Conservation (phyloP, 2,329 filamentous ascomycete species). For the Myriosclerotinia duriaeana region DNA sequence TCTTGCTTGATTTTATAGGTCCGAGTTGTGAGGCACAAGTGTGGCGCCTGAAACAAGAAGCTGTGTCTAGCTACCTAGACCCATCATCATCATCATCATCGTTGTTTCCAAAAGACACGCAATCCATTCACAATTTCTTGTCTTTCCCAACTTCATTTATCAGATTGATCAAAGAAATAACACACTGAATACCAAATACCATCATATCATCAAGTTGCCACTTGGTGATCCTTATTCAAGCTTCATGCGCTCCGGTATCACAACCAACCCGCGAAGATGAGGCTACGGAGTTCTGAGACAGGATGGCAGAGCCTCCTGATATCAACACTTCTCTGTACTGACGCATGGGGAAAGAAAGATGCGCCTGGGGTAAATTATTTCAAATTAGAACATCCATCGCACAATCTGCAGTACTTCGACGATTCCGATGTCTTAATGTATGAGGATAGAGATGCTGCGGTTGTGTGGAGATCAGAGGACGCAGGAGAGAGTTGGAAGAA, state of each 20-base stretch:
- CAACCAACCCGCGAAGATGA: conserved; percentile 38
- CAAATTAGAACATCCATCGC: conserved; percentile 64
- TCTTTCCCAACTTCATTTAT: neutral
- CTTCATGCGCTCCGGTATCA: conserved; percentile 39
- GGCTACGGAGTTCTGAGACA: conserved; percentile 34
- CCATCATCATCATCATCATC: conserved; percentile 6
- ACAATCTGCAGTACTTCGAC: conserved; percentile 83
- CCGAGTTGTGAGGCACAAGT: conserved; percentile 20
- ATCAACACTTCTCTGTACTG: conserved; percentile 34
- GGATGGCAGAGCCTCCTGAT: conserved; percentile 39
- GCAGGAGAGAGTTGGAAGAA: conserved; percentile 75
- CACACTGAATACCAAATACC: neutral
- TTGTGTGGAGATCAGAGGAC: conserved; percentile 75
- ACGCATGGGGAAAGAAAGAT: conserved; percentile 39
- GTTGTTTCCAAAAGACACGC: conserved; percentile 24
- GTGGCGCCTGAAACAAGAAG: conserved; percentile 18
- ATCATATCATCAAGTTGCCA: conserved; percentile 20
- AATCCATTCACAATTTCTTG: conserved; percentile 13
- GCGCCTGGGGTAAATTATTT: conserved; percentile 64
- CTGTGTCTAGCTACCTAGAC: conserved; percentile 3
- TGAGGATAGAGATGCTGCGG: conserved; percentile 62
- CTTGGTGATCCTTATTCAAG: conserved; percentile 32
- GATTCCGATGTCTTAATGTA: conserved; percentile 80
- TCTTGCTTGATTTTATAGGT: conserved; percentile 14
- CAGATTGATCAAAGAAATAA: neutral